Evolutionary conservation across 306 rosid genomes (phyloP).

Genomic region (Trifolium fragiferum): DNA sequence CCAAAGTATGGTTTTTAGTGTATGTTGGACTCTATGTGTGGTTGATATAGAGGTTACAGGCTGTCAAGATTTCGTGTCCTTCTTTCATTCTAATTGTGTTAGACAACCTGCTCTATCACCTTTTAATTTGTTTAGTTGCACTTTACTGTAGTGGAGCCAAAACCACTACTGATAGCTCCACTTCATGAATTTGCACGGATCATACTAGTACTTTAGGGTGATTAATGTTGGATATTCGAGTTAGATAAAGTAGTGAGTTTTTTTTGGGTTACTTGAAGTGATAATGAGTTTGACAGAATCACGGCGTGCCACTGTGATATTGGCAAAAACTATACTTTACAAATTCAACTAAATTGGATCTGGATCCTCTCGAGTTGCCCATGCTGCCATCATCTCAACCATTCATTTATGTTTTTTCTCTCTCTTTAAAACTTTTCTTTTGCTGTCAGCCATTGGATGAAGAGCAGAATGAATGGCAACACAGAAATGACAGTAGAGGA

Average conservation of each 20-base stretch:
- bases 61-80: constrained; percentile 12
- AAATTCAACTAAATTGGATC: not conserved
- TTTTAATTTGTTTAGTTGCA: constrained; percentile 30
- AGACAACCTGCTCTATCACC: not conserved
- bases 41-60: constrained; percentile 10
- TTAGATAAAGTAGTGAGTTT: not conserved
- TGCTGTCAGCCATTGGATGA: no score
- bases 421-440: no score
- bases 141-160: constrained; percentile 8
- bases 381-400: no score
- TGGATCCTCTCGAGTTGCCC: no score
- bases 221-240: not conserved
- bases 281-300: not conserved
- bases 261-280: not conserved
- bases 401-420: no score
- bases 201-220: constrained; percentile 11
- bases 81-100: not conserved
- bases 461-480: no score
- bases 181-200: not conserved
- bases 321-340: not conserved
- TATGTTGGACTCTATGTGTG: constrained; percentile 4
- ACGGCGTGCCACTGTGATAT: not conserved
- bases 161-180: not conserved
- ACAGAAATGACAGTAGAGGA: no score
- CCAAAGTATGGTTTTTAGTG: not conserved